Base-by-base conservation (phyloP, 768 basidiomycete genomes). In the Calocera viscosa region DNA sequence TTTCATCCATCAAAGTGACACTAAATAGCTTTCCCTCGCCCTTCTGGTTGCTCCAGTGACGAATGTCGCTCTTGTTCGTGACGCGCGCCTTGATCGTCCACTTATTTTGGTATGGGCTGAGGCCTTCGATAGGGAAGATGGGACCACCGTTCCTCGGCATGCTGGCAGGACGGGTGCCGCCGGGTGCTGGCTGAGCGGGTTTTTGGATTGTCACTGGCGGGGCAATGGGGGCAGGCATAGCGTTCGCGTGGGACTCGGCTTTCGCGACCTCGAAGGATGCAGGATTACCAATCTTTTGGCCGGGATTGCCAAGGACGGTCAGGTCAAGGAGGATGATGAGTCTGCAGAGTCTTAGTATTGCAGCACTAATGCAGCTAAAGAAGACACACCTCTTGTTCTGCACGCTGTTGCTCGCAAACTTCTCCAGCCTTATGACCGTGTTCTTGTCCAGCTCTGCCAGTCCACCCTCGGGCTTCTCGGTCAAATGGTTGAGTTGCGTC, bases 61-160 rank as follows among this genome's bases (percentile, higher is more conserved):
- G 88, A 73, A 98, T 85, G 0, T 97, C 96, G 0, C 85, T 84
- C 76, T 95, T 97, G 69, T 89, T 84, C 14, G 86, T 89, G 63
- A 97, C 91, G 43, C 91, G 88, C 32, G 91, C 95, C 75, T 93
- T 94, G 81, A 98, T 95, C 11, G 91, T 94, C 96, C 96, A 99
- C 76, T 91, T 91, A 79, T 95, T 97, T 77, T 96, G 93, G 72
- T 97, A 98, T 10, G 95, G 95, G 73, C 90, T 94, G 49, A 98
- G 83, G 3, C 87, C 89, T 74, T 96, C 95, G 70, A 99, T 98
- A 1, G 94, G 95, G 76, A 87, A 87, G 34, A 86, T 75, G 0
- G 81, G 72, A 14, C 73, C 72, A 14, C 70, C 69, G 40, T 74
- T 76, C 28, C 73, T 71, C 38, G 66, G 49, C 67, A 66, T 49